These are phyloP conservation scores for Mycothermus thermophilus DNA, from an alignment of 495 filamentous ascomycete genomes.

Conservation along the genomic window DNA sequence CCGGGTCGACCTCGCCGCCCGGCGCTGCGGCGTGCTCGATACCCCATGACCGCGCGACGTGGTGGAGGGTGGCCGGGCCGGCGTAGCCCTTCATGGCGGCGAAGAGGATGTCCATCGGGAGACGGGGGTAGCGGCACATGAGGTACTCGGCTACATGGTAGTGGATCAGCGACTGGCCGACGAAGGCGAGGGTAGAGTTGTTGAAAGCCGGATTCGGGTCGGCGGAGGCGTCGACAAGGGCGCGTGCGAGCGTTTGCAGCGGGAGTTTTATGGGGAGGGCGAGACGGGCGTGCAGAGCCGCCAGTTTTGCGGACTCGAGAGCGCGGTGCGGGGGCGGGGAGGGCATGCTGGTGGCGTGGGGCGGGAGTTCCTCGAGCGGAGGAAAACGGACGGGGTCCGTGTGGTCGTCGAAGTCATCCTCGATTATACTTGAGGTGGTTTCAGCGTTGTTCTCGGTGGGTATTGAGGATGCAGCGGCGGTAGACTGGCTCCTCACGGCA, in stretches of 20 bases:
- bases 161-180: constrained; percentile 70
- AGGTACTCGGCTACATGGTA: constrained; percentile 82
- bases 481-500: constrained; percentile 11
- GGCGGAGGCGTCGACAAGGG: constrained; percentile 72
- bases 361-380: constrained; percentile 17
- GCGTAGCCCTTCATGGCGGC: constrained; percentile 72
- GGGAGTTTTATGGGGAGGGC: constrained; percentile 70
- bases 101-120: constrained; percentile 70
- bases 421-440: background rate
- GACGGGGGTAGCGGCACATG: constrained; percentile 71
- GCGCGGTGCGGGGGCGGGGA: constrained; percentile 58
- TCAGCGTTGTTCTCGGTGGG: background rate
- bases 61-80: constrained; percentile 53
- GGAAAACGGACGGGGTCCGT: constrained; percentile 13
- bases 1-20: constrained; percentile 83
- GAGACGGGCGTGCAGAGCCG: constrained; percentile 85
- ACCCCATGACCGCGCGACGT: constrained; percentile 74
- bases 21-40: constrained; percentile 71
- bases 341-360: constrained; percentile 22
- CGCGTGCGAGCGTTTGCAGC: constrained; percentile 69
- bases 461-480: constrained; percentile 6
- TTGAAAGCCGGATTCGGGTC: constrained; percentile 49
- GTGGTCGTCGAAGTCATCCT: constrained; percentile 7
- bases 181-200: constrained; percentile 54
- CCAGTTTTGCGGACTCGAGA: constrained; percentile 72